Base-by-base conservation (phyloP, 108 stramenopile genomes). In the Pseudonitzschia multiseries region DNA sequence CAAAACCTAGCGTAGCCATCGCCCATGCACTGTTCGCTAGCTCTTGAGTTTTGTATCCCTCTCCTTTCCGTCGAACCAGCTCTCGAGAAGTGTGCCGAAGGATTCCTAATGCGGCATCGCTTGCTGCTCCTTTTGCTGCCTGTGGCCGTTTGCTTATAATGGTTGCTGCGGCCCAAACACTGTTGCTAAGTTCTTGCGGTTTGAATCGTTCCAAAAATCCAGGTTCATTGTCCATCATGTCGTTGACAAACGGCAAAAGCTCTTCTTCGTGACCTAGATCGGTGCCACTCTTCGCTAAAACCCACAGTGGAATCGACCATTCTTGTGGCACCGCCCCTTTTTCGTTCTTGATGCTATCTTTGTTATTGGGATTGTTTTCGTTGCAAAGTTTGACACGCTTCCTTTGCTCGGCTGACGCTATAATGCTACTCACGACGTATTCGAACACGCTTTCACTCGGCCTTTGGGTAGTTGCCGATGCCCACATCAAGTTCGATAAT, bases 1-100 rank as follows among this genome's bases (percentile, higher is more conserved):
- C 93, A 71, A 94, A 90, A 3, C 89, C 90, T 46, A 94, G 48
- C 6, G 90, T 94, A 13, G 90, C 85, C 62, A 87, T 86, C 1
- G 86, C 87, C 90, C 93, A 94, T 22, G 83, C 71, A 15, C 73
- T 78, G 63, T 86, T 87, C 15, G 73, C 63, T 14, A 81, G 42
- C 65, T 93, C 90, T 67, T 93, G 93, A 8, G 90, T 80, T 68
- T 93, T 93, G 76, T 83, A 93, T 5, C 73, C 54, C 20, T 72
- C 65, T 14, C 78, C 71, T 0, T 75, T 67, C 33, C 84, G 73
- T 42, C 79, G 46, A 12, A 71, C 60, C 20, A 90, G 36, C 31
- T 82, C 74, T 42, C 68, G 69, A 0, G 89, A 84, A 14, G 87
- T 78, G 61, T 79, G 76, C 2, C 92, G 83, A 14, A 88, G 62